phyloP scores from a whole-genome alignment of 2,329 filamentous ascomycete species.

The Aspergillus carbonarius region DNA sequence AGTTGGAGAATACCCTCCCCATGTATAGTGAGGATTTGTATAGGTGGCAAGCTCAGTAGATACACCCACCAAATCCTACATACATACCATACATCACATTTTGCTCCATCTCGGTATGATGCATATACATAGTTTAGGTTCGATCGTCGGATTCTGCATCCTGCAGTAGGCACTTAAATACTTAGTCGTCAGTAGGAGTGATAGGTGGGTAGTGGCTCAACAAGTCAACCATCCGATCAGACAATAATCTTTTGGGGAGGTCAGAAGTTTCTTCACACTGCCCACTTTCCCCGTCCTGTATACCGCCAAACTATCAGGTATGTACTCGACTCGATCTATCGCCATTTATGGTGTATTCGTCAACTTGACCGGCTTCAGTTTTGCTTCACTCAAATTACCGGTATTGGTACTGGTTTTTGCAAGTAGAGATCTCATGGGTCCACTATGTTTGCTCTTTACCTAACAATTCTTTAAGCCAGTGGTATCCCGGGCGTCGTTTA shows the following conservation, averaged over 20 bases:
- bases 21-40: neutral
- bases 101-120: neutral
- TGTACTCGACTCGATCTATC: neutral
- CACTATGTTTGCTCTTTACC: neutral
- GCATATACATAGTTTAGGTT: neutral
- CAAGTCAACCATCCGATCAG: neutral
- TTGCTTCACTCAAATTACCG: neutral
- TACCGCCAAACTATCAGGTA: neutral
- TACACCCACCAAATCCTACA: neutral
- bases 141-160: neutral
- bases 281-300: neutral
- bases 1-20: neutral
- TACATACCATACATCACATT: neutral
- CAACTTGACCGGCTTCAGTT: neutral
- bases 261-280: neutral
- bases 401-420: neutral
- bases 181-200: neutral
- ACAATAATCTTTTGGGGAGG: neutral
- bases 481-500: neutral
- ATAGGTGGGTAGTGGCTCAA: neutral
- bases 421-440: neutral
- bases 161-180: neutral
- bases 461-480: slow-evolving; percentile 1
- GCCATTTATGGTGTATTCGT: neutral
- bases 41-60: neutral